Evolutionary conservation across 345 rosid species (phyloP).

Genomic region (Lenwebbia sp.): DNA sequence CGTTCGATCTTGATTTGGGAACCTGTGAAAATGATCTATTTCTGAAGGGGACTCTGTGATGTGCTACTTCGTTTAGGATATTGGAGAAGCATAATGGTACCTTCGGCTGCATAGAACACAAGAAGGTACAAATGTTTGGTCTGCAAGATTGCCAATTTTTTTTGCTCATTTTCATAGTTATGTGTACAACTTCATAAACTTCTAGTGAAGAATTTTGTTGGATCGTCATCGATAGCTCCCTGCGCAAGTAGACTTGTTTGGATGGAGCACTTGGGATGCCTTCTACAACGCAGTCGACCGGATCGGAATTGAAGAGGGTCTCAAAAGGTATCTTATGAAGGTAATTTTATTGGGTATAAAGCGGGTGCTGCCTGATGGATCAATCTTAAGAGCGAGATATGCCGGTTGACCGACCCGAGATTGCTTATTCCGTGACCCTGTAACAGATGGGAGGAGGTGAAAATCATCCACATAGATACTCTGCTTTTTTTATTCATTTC

Average conservation of each 20-base stretch:
- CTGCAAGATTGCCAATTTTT: neutral
- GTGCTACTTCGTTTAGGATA: conserved; percentile 16
- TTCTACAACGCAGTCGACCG: conserved; percentile 40
- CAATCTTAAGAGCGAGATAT: conserved; percentile 49
- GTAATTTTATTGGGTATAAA: neutral
- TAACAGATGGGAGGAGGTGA: conserved; percentile 57
- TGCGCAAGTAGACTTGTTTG: conserved; percentile 49
- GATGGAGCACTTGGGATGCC: conserved; percentile 84
- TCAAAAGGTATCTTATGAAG: conserved; percentile 26
- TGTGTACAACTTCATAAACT: neutral
- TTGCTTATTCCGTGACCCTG: conserved; percentile 49
- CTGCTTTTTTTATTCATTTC: neutral
- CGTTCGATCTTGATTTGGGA: neutral
- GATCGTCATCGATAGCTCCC: conserved; percentile 23
- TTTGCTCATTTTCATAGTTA: neutral
- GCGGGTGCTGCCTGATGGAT: conserved; percentile 33
- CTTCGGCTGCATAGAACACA: conserved; percentile 40
- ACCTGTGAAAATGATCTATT: neutral
- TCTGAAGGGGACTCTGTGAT: neutral
- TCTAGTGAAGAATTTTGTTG: neutral
- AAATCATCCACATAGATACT: neutral
- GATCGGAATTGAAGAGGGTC: conserved; percentile 44
- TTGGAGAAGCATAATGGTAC: conserved; percentile 47
- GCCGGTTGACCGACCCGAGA: conserved; percentile 60
- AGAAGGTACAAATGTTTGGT: conserved; percentile 26